Percentiles rank a stretch among this genome's conserved stretches.
phyloP scores from a whole-genome alignment of 768 basidiomycete species.

The Daedaleopsis sinensis region DNA sequence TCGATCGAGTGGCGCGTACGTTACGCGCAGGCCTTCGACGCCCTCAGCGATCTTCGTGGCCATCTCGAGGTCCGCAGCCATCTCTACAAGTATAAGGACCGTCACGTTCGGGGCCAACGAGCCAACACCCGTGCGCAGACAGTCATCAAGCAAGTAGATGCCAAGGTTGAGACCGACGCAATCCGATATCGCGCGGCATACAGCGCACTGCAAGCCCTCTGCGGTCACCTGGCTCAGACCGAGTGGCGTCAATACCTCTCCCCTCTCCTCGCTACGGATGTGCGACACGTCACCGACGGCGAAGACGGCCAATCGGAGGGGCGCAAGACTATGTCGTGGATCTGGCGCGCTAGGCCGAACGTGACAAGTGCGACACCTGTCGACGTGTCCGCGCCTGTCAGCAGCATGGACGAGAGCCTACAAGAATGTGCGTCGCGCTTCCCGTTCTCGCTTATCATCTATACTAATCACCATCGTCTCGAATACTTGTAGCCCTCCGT shows the following conservation, averaged over 20 bases:
- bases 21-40: neutral
- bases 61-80: neutral
- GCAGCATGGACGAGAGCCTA: too few relatives aligned
- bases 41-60: neutral
- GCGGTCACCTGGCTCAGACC: neutral
- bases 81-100: neutral
- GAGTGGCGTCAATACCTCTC: neutral
- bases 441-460: too few relatives aligned
- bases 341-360: too few relatives aligned
- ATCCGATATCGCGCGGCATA: neutral
- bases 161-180: neutral
- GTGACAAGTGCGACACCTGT: too few relatives aligned
- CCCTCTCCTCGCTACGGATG: neutral
- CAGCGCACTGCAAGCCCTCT: neutral
- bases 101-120: neutral
- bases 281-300: neutral
- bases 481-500: too few relatives aligned
- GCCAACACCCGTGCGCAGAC: neutral
- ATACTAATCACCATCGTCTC: too few relatives aligned
- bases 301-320: neutral
- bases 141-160: neutral
- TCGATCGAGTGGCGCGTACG: slow-evolving; percentile 1
- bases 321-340: slow-evolving; percentile 9
- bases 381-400: too few relatives aligned
- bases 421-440: too few relatives aligned